Evolutionary conservation across 345 rosid species (phyloP), one percentile per base, ranked within the genome.

Genomic region (Arabidopsis arenosa): DNA sequence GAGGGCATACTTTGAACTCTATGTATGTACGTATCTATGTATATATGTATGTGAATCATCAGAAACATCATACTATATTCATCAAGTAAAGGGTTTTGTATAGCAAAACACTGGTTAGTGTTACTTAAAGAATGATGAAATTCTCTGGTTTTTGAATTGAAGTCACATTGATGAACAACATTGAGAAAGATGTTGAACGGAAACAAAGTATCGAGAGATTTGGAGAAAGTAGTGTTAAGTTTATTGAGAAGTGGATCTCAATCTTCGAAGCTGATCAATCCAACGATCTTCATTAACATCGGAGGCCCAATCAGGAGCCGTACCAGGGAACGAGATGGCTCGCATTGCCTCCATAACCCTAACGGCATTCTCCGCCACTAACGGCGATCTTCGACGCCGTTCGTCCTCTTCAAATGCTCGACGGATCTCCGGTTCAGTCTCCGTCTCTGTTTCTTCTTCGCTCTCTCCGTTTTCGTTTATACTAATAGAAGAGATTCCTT

Each of bases 291-390:
- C 97, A 0, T 92, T 83, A 41, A 87, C 78, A 63, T 68, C 77
- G 37, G 78, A 81, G 14, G 84, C 86, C 97, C 99, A 92, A 61
- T 83, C 91, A 63, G 98, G 98, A 78, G 89, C 86, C 1, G 64
- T 75, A 18, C 95, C 92, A 8, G 80, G 76, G n/a, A 90, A 89
- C 10, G 96, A 83, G 18, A 90, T 82, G 45, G 91, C 88, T 0
- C 97, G 90, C 97, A 92, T 94, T 9, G 96, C 96, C 45, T 92
- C 97, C 90, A 84, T 81, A 33, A 92, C 89, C 65, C 93, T 80
- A 66, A 56, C 49, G 10, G 92, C 90, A 57, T 81, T 81, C 79
- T 90, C 97, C 18, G 63, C 70, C 69, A 83, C 44, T 79, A 94
- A 64, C 74, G 96, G 91, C 66, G 95, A 91, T 54, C 83, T 85